These are phyloP conservation scores for Salix brachista DNA, from an alignment of 345 rosid species.

Conservation along the genomic window DNA sequence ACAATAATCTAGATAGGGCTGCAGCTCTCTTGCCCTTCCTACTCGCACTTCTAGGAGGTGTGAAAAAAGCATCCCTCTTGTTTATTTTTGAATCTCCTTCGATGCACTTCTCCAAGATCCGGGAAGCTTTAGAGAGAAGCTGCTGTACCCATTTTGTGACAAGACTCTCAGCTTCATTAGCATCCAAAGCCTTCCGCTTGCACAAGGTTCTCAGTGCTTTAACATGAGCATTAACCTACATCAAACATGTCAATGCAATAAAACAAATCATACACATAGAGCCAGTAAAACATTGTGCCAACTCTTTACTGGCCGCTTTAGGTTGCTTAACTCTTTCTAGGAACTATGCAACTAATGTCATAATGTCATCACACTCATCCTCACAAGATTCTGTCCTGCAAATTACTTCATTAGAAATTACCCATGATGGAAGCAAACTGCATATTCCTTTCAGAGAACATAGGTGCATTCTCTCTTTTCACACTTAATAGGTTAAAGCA, in stretches of 20 bases:
- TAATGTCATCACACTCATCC: too few species aligned
- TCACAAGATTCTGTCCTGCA: too few species aligned
- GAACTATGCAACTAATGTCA: too few species aligned
- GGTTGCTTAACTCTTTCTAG: too few species aligned
- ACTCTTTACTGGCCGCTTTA: too few species aligned
- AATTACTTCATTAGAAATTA: background rate
- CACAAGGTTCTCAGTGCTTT: slow-evolving; percentile 84
- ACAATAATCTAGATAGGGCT: slow-evolving; percentile 31
- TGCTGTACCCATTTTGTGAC: slow-evolving; percentile 66
- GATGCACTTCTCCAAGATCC: slow-evolving; percentile 60
- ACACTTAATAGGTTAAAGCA: background rate
- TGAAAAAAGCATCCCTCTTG: slow-evolving; percentile 39
- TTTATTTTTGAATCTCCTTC: slow-evolving; percentile 37
- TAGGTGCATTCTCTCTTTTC: too few species aligned
- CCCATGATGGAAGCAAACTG: background rate
- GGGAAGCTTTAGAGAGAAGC: slow-evolving; percentile 57
- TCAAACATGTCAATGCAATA: slow-evolving; percentile 14
- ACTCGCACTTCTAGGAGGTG: slow-evolving; percentile 55
- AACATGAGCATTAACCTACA: slow-evolving; percentile 91
- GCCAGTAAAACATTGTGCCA: too few species aligned
- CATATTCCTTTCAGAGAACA: background rate
- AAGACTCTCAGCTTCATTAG: slow-evolving; percentile 60
- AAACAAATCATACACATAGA: background rate
- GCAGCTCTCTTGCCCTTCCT: slow-evolving; percentile 48
- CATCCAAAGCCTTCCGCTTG: slow-evolving; percentile 55